Percentiles rank a stretch among this genome's conserved stretches.
phyloP scores from a whole-genome alignment of 352 stramenopile species.

The Pythium biforme region DNA sequence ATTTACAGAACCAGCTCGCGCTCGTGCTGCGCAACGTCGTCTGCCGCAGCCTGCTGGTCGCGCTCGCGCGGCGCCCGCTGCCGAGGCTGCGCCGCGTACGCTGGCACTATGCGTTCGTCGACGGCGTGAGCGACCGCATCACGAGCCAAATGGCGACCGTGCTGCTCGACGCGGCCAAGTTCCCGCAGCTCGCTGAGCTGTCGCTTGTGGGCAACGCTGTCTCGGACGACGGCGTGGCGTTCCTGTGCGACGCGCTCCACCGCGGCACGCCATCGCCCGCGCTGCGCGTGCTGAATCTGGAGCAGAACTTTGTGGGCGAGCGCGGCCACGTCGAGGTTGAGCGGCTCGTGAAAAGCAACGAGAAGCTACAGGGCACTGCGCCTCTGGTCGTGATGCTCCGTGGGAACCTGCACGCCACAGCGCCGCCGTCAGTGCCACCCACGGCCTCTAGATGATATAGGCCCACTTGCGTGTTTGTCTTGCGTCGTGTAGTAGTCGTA shows the following conservation, averaged over 20 bases:
- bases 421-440: neutral
- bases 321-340: conserved; percentile 22
- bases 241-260: conserved; percentile 15
- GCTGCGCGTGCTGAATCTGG: conserved; percentile 25
- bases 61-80: conserved; percentile 9
- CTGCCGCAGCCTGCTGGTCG: conserved; percentile 23
- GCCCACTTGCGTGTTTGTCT: no score
- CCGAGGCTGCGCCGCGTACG: conserved; percentile 14
- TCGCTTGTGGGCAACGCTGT: conserved; percentile 35
- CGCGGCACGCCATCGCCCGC: neutral
- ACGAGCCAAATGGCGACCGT: conserved; percentile 25
- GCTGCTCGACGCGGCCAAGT: conserved; percentile 12
- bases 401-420: conserved; percentile 18
- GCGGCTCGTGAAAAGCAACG: conserved; percentile 1
- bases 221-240: conserved; percentile 30
- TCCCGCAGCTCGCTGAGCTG: conserved; percentile 22
- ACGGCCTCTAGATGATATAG: neutral
- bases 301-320: conserved; percentile 39
- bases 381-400: conserved; percentile 11
- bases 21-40: conserved; percentile 26
- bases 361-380: neutral
- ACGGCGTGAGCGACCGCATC: conserved; percentile 34
- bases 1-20: conserved; percentile 26
- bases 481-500: no score
- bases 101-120: conserved; percentile 30